Evolutionary conservation across 2,329 filamentous ascomycete species (phyloP), one percentile per base, ranked within the genome.

Genomic region (Bipolaris bicolor): DNA sequence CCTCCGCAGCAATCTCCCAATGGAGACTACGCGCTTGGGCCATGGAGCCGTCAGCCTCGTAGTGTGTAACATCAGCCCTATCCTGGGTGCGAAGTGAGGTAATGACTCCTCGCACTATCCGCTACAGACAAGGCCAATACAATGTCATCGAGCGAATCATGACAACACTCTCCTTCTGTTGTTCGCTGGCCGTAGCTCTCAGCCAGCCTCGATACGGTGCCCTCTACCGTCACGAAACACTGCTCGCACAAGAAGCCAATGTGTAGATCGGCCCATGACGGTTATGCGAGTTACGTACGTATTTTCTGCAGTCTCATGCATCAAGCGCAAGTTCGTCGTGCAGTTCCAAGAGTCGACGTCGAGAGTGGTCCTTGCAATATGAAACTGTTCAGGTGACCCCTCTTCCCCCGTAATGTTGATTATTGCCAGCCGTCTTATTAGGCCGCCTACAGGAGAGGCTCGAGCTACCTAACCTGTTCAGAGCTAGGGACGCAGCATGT

Each of bases 261-360:
- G 33, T 44, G 43, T 22, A 24, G 13, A 18, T 20, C 41, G 62
- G 60, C 61, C 57, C 55, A 20, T 57, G 40, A 43, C 51, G 49
- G 57, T 60, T 41, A 50, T 50, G 49, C 62, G 50, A 29, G 54
- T 56, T 22, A 41, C 40, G 16, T 18, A 18, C 26, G 20, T 20
- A 7, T 43, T 5, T 43, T 47, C 20, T 40, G 18, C 43, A 52
- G 36, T 18, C 56, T 49, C 47, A 26, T 52, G 20, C 43, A 37
- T 37, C 59, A 56, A 34, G 24, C 57, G 24, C 45, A 63, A 22
- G 54, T 26, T 13, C 22, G 41, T 36, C 55, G 58, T 45, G 44
- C 26, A 44, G 39, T 26, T 36, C 15, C 16, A 40, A 29, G 26
- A 31, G 40, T 34, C 29, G 9, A n/a, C 29, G 33, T 48, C 24